Evolutionary conservation across 2,329 filamentous ascomycete species (phyloP).

Genomic region (Fusarium sublunatum): DNA sequence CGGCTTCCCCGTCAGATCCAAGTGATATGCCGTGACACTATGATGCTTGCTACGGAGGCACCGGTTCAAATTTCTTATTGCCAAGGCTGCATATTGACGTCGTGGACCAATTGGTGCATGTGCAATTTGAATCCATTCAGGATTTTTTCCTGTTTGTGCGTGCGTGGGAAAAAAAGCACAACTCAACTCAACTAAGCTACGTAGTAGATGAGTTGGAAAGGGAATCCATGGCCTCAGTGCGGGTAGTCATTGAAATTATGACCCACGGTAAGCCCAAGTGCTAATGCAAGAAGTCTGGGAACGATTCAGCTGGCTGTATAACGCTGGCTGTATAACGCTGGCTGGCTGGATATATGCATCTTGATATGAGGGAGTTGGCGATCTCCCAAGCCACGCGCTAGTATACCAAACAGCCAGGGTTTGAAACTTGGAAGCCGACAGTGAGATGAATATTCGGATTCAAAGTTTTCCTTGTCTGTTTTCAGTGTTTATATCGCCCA

Average conservation of each 20-base stretch:
- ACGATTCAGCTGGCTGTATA: slow-evolving; percentile 4
- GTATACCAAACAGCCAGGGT: slow-evolving; percentile 7
- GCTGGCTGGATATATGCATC: slow-evolving; percentile 13
- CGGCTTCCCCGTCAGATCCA: slow-evolving; percentile 35
- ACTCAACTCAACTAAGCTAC: slow-evolving; percentile 17
- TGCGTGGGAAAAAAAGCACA: slow-evolving; percentile 11
- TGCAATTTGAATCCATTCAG: slow-evolving; percentile 30
- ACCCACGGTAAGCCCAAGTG: slow-evolving; percentile 23
- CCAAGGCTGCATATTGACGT: slow-evolving; percentile 29
- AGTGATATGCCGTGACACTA: slow-evolving; percentile 11
- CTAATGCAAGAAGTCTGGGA: slow-evolving; percentile 29
- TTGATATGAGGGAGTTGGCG: slow-evolving; percentile 37
- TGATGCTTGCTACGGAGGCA: slow-evolving; percentile 13
- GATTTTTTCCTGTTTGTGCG: slow-evolving; percentile 10
- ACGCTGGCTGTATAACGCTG: too few relatives aligned
- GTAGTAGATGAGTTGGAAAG: slow-evolving; percentile 6
- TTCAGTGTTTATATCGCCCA: slow-evolving; percentile 1
- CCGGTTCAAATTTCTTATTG: slow-evolving; percentile 20
- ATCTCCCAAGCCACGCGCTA: slow-evolving; percentile 32
- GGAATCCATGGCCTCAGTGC: slow-evolving; percentile 5
- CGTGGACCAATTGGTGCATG: slow-evolving; percentile 24
- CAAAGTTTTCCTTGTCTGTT: slow-evolving; percentile 29
- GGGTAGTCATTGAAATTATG: slow-evolving; percentile 23
- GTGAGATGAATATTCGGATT: slow-evolving; percentile 18
- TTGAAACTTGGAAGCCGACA: slow-evolving; percentile 22